Evolutionary conservation across 192 early-diverging fungal genomes (phyloP), one percentile per base, ranked within the genome.

Genomic region (Geranomyces variabilis): DNA sequence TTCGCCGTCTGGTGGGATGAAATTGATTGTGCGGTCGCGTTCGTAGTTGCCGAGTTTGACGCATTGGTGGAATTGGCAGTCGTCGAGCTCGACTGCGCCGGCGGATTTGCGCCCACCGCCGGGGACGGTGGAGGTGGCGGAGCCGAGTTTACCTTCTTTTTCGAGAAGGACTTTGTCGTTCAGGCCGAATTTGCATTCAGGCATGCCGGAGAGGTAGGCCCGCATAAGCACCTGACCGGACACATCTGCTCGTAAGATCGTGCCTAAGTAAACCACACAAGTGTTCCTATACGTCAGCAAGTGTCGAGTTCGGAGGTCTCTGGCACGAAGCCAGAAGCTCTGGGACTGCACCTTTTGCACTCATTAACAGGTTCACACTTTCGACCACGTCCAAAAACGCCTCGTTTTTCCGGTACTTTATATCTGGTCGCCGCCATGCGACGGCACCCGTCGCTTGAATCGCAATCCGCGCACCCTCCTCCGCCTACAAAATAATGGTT

Each of bases 341-440:
- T 61, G 3, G 36, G 10, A 41, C 10, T 10, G 36, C 36, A 62
- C 93, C 90, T 79, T 91, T 92, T n/a, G 86, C 85, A 60, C 90
- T 92, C 77, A 98, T 84, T 56, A 99, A 81, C 47, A 98, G 69
- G 71, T 99, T 99, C 46, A 99, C 94, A 43, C 90, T 91, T 78
- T 99, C 97, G 56, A 99, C 93, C n/a, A 99, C 96, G 84, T 99
- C 97, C 22, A 99, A 85, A 77, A 99, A 99, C 0, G 93, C 95
- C 76, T 99, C 97, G 77, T 99, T 99, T 81, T 98, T 98, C 68
- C 94, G 87, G 81, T 99, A 96, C 74, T 87, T 90, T 69, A 99
- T 95, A 71, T 96, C 97, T 31, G 92, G 89, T 57, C 94, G 77
- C 59, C 97, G 83, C 95, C 95, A 99, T 19, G 92, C 89, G 36